Evolutionary conservation across 2,329 filamentous ascomycete species (phyloP), one percentile per base, ranked within the genome.

Genomic region (Colletotrichum sp.): DNA sequence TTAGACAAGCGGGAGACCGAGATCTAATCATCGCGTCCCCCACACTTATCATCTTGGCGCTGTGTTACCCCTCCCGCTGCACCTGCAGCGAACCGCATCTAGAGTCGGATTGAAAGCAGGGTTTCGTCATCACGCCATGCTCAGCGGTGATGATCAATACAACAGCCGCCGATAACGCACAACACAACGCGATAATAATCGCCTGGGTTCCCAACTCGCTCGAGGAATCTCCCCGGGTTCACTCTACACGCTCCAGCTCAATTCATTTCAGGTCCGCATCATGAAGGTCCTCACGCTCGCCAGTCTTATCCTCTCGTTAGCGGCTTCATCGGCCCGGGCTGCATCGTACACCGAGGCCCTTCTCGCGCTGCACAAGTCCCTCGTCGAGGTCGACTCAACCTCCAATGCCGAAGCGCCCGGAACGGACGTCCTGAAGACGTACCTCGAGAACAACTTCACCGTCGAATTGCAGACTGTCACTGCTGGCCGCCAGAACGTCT

Each of bases 341-440:
- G 70, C 85, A 1, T 32, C 83, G 2, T 88, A 88, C 78, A 88
- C 90, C 52, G 79, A 85, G 3, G 82, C 85, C 34, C 89, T 98
- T 2, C 88, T 98, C 63, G 88, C 89, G n/a, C 89, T 98, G 9
- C 96, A 98, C 85, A 91, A 93, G 72, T 89, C 91, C 15, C 91
- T 98, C 18, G 89, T 96, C 30, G 88, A 94, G 73, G 93, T 93
- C 59, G 89, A 94, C 66, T 98, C 95, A 1, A 90, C 95, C 77
- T 92, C 90, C 4, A 91, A 90, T 52, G 88, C 93, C 76, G 96
- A 98, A 82, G 85, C 90, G 48, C 85, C 88, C 1, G 92, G 95
- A 10, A 95, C 93, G 39, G 82, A 90, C 57, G 95, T 93, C 84
- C 89, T 98, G 9, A 87, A 90, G 52, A 85, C 89, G 1, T 95